Base-by-base conservation (phyloP, 2,329 filamentous ascomycete species). In the Penicillium thymicola region DNA sequence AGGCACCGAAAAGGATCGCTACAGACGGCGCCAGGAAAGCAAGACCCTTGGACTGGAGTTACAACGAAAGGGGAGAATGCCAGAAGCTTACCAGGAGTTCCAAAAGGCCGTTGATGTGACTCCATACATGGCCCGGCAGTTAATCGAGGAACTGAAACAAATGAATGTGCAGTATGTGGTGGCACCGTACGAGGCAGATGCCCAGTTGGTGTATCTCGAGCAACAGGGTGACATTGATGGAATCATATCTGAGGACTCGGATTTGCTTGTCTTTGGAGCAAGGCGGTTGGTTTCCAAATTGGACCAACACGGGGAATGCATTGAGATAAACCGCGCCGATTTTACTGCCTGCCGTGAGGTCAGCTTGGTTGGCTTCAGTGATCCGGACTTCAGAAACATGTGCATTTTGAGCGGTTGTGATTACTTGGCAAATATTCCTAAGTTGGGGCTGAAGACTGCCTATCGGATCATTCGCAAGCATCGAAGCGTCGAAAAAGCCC, bases 81-180 rank as follows among this genome's bases (percentile, higher is more conserved):
- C 88, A 0, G 89, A 93, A 68, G 94, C 94, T 10, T 85, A 92
- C 55, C 80, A 87, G 44, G 92, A 97, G 73, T 83, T 97, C 55
- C 93, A 97, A 70, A 99, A 97, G 73, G 89, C 92, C 44, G 89
- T 97, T 58, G 94, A 99, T 72, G 87, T 99, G 37, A 97, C 94
- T 2, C 93, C 95, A 2, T 87, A 94, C 67, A 99, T 99, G 95
- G 94, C 94, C 8, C 85, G 90, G 7, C 83, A 89, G 63, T 78
- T 97, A 51, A 99, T 99, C 57, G 92, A 97, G 64, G 90, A 96
- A 72, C 81, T 97, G 67, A 97, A 95, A 76, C 85, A 85, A 67
- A 79, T 87, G 67, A 82, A 85, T 38, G 82, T 99, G 16, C 84
- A 90, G 55, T 97, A 96, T 70, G 82, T 99, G 54, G 95, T 99